These are phyloP conservation scores for Teunomyces cretensis DNA, from an alignment of 805 yeast species.

Conservation along the genomic window DNA sequence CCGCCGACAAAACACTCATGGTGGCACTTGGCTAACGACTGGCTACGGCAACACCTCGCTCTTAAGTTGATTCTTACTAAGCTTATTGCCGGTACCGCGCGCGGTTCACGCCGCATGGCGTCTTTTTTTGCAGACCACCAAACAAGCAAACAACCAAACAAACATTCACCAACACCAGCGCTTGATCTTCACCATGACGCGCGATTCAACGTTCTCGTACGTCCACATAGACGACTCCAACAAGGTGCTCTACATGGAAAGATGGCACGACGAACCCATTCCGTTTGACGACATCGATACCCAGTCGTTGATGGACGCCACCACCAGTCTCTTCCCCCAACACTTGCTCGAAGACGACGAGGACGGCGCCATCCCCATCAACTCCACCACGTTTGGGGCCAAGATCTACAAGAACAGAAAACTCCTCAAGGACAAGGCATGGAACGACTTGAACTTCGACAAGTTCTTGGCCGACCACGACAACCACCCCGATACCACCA, in stretches of 20 bases:
- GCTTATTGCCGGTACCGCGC: no score
- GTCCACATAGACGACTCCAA: conserved; percentile 39
- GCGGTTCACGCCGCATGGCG: no score
- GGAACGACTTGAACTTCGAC: conserved; percentile 35
- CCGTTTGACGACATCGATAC: conserved; percentile 45
- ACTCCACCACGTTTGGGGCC: conserved; percentile 38
- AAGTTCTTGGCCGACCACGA: conserved; percentile 24
- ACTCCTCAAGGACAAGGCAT: conserved; percentile 28
- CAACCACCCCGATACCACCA: conserved; percentile 29
- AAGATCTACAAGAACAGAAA: conserved; percentile 35
- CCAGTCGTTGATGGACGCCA: conserved; percentile 34
- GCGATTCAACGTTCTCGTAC: conserved; percentile 20
- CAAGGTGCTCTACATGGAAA: conserved; percentile 41
- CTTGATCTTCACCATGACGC: background rate
- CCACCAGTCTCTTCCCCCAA: conserved; percentile 36
- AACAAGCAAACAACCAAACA: no score
- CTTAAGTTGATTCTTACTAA: no score
- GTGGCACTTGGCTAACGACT: no score
- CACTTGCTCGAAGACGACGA: conserved; percentile 36
- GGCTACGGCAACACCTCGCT: no score
- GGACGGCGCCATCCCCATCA: conserved; percentile 38
- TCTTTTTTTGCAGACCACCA: no score
- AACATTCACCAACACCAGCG: background rate
- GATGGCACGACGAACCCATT: conserved; percentile 40
- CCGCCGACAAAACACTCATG: no score